Evolutionary conservation across 306 rosid genomes (phyloP).

Genomic region (Crataegus laevigata): DNA sequence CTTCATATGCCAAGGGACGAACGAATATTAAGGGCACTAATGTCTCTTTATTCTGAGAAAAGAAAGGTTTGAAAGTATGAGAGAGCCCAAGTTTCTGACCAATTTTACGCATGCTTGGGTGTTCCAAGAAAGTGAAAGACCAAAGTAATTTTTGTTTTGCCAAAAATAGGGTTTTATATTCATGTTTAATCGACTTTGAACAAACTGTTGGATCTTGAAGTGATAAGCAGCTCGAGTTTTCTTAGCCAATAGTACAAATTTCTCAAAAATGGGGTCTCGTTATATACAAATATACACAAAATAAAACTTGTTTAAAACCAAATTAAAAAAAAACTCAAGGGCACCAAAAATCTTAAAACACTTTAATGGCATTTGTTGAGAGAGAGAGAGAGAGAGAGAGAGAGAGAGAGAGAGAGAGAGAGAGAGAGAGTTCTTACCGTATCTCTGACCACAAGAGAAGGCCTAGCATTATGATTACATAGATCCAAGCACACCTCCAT

Average conservation of each 20-base stretch:
- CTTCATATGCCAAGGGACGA: background rate
- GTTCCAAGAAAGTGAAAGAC: conserved; percentile 55
- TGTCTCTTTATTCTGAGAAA: background rate
- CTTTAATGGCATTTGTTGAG: background rate
- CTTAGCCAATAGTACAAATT: background rate
- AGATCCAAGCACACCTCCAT: conserved; percentile 95
- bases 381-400: background rate
- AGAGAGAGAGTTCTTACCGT: conserved; percentile 37
- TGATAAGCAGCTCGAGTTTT: background rate
- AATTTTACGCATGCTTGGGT: conserved; percentile 55
- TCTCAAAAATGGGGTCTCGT: background rate
- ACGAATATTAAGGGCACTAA: background rate
- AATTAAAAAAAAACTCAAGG: background rate
- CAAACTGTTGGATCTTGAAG: conserved; percentile 46
- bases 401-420: background rate
- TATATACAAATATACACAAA: background rate
- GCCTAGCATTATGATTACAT: conserved; percentile 59
- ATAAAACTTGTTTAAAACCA: background rate
- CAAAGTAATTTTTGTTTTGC: conserved; percentile 10
- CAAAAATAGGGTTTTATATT: conserved; percentile 11
- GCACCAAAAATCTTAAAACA: background rate
- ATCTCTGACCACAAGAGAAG: conserved; percentile 75
- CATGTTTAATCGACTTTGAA: conserved; percentile 4
- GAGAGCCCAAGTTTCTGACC: conserved; percentile 26
- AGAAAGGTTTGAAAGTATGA: background rate